phyloP scores from a whole-genome alignment of 129 eudicot genomes.

The Smallanthus sonchifolius region DNA sequence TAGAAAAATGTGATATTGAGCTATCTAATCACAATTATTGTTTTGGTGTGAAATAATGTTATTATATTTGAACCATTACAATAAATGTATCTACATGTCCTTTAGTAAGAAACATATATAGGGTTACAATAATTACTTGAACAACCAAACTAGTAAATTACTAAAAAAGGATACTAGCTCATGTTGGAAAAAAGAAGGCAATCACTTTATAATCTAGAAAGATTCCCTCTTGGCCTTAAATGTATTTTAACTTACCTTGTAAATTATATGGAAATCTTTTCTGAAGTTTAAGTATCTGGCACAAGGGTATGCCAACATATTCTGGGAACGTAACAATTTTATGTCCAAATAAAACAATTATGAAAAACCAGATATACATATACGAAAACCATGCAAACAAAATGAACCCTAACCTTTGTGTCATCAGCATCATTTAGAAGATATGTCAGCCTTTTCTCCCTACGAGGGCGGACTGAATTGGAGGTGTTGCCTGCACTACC shows the following conservation, averaged over 20 bases:
- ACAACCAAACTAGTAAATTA: not conserved
- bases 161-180: not conserved
- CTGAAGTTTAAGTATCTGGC: not conserved
- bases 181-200: not conserved
- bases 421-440: constrained; percentile 72
- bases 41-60: not conserved
- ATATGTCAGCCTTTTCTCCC: constrained; percentile 87
- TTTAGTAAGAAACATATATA: not conserved
- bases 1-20: not conserved
- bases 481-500: constrained; percentile 77
- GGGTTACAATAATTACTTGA: not conserved
- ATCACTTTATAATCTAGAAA: not conserved
- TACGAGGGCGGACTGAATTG: constrained; percentile 64
- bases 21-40: not conserved
- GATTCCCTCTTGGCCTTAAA: not conserved
- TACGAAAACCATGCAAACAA: not conserved
- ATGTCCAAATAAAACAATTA: not conserved
- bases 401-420: constrained; percentile 56
- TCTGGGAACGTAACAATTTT: not conserved
- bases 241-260: constrained; percentile 1
- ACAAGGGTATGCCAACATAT: constrained; percentile 9
- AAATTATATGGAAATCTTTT: constrained; percentile 4
- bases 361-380: constrained; percentile 3
- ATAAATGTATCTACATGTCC: not conserved
- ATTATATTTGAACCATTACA: not conserved